phyloP scores from a whole-genome alignment of 306 rosid species.

The Abrus pulchellus region DNA sequence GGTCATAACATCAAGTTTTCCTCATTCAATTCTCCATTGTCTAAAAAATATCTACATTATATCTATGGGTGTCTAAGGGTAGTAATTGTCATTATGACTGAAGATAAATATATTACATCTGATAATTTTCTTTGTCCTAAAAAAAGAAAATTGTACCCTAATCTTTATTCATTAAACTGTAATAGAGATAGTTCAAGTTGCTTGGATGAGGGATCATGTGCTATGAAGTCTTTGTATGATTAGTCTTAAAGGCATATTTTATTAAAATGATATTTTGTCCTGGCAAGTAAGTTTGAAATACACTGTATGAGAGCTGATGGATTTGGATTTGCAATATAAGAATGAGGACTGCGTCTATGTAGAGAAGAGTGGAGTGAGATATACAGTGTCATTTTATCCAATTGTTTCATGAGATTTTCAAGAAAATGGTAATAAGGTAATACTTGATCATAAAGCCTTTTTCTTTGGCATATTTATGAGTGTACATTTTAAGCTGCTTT shows the following conservation, averaged over 20 bases:
- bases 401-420: background rate
- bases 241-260: conserved; percentile 20
- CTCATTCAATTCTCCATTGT: conserved; percentile 35
- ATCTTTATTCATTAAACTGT: conserved; percentile 15
- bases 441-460: background rate
- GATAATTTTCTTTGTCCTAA: background rate
- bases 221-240: conserved; percentile 25
- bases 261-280: conserved; percentile 13
- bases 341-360: conserved; percentile 15
- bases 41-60: conserved; percentile 39
- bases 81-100: conserved; percentile 2
- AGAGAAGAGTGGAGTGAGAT: conserved; percentile 14
- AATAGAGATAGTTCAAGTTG: conserved; percentile 21
- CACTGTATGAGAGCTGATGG: conserved; percentile 11
- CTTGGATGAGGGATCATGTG: conserved; percentile 7
- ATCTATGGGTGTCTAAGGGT: conserved; percentile 27
- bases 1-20: conserved; percentile 10
- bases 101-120: conserved; percentile 6
- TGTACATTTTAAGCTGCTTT: background rate
- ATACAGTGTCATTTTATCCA: background rate
- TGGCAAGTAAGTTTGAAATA: conserved; percentile 38
- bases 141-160: background rate
- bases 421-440: background rate
- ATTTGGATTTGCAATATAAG: conserved; percentile 28
- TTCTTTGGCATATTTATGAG: background rate